Conservation (phyloP, 164 flowering plant species). For the Akebia trifoliata region DNA sequence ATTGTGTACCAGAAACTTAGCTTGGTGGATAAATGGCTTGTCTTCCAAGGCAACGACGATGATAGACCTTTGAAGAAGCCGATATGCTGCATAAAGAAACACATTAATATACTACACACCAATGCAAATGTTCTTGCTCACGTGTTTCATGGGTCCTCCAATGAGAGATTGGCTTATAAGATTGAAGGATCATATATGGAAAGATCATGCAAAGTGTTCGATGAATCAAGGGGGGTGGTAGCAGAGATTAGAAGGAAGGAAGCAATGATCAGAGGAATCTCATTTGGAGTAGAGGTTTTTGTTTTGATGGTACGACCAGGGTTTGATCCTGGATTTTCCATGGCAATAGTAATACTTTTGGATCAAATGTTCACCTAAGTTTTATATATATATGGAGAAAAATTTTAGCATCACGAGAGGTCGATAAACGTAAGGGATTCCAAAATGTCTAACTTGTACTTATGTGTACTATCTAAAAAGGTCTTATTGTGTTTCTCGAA, state of each 20-base stretch:
- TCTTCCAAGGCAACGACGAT: constrained; percentile 42
- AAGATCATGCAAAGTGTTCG: constrained; percentile 47
- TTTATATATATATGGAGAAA: background rate
- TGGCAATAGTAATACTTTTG: constrained; percentile 47
- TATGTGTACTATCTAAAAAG: too few species aligned
- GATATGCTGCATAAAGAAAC: constrained; percentile 32
- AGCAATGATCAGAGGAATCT: constrained; percentile 25
- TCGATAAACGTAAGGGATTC: too few species aligned
- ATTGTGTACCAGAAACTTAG: constrained; percentile 27
- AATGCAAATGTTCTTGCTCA: constrained; percentile 28
- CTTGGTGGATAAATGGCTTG: constrained; percentile 38
- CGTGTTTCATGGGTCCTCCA: constrained; percentile 16
- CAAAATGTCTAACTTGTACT: too few species aligned
- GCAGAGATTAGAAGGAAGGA: constrained; percentile 56
- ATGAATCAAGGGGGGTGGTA: constrained; percentile 32
- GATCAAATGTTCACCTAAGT: constrained; percentile 56
- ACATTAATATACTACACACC: constrained; percentile 11
- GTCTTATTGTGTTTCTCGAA: too few species aligned
- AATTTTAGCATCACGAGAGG: too few species aligned
- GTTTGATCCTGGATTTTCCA: constrained; percentile 43
- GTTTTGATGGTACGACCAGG: constrained; percentile 33
- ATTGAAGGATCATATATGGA: constrained; percentile 47
- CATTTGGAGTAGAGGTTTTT: constrained; percentile 54
- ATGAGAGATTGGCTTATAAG: constrained; percentile 21
- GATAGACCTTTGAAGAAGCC: constrained; percentile 23